phyloP scores from a whole-genome alignment of 2,329 filamentous ascomycete genomes.

The Ceratocystis papillata region DNA sequence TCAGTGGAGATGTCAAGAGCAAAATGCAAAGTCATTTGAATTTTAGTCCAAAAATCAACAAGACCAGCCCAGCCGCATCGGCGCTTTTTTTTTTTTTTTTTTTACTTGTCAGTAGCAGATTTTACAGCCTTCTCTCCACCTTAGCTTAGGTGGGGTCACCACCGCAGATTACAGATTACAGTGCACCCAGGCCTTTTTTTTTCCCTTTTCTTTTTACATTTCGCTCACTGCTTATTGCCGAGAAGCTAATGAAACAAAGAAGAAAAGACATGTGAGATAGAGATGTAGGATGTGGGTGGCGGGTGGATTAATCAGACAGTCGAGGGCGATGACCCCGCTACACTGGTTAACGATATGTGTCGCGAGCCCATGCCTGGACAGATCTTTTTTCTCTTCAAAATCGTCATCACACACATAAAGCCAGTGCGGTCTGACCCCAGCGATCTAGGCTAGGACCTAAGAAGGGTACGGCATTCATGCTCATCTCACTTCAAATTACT shows the following conservation, averaged over 20 bases:
- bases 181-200: neutral
- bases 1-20: neutral
- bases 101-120: neutral
- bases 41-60: neutral
- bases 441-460: neutral
- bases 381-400: no score
- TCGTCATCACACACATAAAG: no score
- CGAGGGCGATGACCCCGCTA: no score
- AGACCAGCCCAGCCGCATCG: conserved; percentile 7
- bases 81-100: neutral
- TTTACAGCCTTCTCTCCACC: neutral
- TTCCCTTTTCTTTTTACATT: neutral
- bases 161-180: neutral
- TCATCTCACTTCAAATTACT: neutral
- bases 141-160: neutral
- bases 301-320: neutral
- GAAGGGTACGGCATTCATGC: neutral
- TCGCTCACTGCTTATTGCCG: neutral
- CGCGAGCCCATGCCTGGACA: no score
- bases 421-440: neutral
- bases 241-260: neutral
- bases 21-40: neutral
- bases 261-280: neutral
- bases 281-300: neutral
- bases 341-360: no score